Base-by-base conservation (phyloP, 495 filamentous ascomycete genomes). In the Darksidea phi region DNA sequence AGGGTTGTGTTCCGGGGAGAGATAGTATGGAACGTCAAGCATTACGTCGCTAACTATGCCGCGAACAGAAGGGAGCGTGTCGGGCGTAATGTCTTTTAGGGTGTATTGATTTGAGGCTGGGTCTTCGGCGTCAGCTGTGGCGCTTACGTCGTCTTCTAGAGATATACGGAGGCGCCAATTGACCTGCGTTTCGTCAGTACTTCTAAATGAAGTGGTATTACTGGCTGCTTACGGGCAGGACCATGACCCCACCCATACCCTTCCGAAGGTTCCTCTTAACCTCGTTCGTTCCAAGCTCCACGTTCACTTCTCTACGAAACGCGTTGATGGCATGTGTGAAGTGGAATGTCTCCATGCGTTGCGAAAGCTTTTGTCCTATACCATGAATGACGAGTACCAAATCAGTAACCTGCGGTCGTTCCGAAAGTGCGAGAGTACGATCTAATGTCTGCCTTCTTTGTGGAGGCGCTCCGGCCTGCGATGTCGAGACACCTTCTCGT, bases 1-100 rank as follows among this genome's bases (percentile, higher is more conserved):
- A 1, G 87, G 84, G 66, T 97, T 94, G 73, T 96, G 94, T 24
- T 68, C 67, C 66, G 94, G 88, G 1, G 92, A 96, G 62, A 98
- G 83, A 73, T 97, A 98, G 67, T 95, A 96, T 0, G 94, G 94
- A 34, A 98, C 90, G 70, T 98, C 94, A 5, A 96, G 84, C 89
- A 98, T 95, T 55, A 98, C 91, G 71, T 98, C 94, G 54, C 88
- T 91, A 61, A 98, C 91, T 64, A 98, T 80, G 63, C 87, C 88
- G 10, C 94, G 85, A 0, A 98, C 87, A 4, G 88, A 89, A 0
- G 93, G 90, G 48, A 98, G 88, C 0, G 90, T 89, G n/a, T 85
- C 80, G 0, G 90, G 91, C 3, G 94, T 96, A 63, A 98, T 96
- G 70, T 97, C 91, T 61, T 90, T 83, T 1, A 98, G 79, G 0